Conservation (phyloP, 306 rosid genomes). For the Castanopsis chinensis region DNA sequence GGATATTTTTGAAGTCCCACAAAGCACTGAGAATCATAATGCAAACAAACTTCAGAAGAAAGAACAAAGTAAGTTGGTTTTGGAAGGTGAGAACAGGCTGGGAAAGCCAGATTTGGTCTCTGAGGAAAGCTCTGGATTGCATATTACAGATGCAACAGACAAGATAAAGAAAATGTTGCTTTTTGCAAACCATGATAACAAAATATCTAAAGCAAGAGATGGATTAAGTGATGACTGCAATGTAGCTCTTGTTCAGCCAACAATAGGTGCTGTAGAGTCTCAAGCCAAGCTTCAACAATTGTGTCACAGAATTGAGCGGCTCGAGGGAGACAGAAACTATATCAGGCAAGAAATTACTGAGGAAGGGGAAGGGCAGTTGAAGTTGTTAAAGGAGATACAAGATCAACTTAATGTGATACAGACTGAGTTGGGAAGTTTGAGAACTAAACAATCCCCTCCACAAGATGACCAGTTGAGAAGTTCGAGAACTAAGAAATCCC, state of each 20-base stretch:
- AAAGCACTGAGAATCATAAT: slow-evolving; percentile 31
- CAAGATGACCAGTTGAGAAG: slow-evolving; percentile 47
- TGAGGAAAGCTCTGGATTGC: slow-evolving; percentile 30
- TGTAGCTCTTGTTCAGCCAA: slow-evolving; percentile 13
- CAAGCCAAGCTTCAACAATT: slow-evolving; percentile 55
- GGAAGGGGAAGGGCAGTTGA: slow-evolving; percentile 56
- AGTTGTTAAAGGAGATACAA: slow-evolving; percentile 71
- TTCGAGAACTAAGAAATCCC: slow-evolving; percentile 34
- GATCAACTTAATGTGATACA: slow-evolving; percentile 51
- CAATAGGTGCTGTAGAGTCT: slow-evolving; percentile 27
- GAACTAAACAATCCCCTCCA: slow-evolving; percentile 34
- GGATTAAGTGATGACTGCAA: slow-evolving; percentile 28
- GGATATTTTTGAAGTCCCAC: slow-evolving; percentile 82
- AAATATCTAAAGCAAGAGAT: slow-evolving; percentile 30
- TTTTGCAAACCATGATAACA: slow-evolving; percentile 28
- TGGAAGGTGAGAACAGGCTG: slow-evolving; percentile 41
- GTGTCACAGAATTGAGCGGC: slow-evolving; percentile 51
- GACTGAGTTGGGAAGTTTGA: slow-evolving; percentile 49
- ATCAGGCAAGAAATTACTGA: slow-evolving; percentile 50
- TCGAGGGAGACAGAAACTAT: slow-evolving; percentile 52
- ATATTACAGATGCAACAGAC: slow-evolving; percentile 34
- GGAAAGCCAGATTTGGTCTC: slow-evolving; percentile 48
- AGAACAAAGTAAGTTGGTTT: slow-evolving; percentile 30
- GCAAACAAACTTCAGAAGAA: slow-evolving; percentile 29
- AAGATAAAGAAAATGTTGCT: slow-evolving; percentile 41